phyloP scores from a whole-genome alignment of 2,329 filamentous ascomycete species.

The Fusarium duplospermum region DNA sequence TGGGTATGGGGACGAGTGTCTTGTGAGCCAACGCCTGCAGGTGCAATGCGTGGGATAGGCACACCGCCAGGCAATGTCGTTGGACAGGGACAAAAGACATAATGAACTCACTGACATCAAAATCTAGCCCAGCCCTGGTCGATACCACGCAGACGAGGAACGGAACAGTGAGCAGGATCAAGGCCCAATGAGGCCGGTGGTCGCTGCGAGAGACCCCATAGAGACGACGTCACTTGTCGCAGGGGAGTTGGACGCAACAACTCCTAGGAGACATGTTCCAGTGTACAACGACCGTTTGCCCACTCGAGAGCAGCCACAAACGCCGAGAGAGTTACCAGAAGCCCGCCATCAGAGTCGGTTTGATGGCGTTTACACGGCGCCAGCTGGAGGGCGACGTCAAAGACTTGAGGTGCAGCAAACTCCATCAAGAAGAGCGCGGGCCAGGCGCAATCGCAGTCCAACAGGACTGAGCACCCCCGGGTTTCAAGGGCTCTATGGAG shows the following conservation, averaged over 20 bases:
- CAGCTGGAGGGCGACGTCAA: slow-evolving; percentile 23
- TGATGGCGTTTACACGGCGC: slow-evolving; percentile 36
- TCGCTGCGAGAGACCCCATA: not conserved
- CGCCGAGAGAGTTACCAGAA: slow-evolving; percentile 40
- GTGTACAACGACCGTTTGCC: slow-evolving; percentile 38
- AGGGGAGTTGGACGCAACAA: slow-evolving; percentile 2
- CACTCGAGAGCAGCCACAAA: slow-evolving; percentile 34
- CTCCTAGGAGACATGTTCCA: slow-evolving; percentile 17
- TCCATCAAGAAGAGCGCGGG: slow-evolving; percentile 13
- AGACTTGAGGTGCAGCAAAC: slow-evolving; percentile 4
- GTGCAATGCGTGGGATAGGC: not conserved
- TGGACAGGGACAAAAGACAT: not conserved
- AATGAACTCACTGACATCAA: not conserved
- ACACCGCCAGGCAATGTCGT: not conserved
- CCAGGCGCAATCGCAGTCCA: slow-evolving; percentile 49
- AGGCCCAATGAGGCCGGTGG: not conserved
- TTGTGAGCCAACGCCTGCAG: not conserved
- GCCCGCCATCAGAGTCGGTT: slow-evolving; percentile 40
- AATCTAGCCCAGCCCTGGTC: slow-evolving; percentile 1
- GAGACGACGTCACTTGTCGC: not conserved
- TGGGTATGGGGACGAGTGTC: not conserved
- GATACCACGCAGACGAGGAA: slow-evolving; percentile 4
- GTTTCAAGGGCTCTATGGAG: slow-evolving; percentile 60
- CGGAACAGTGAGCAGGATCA: not conserved
- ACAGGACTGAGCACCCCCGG: slow-evolving; percentile 55